These are phyloP conservation scores for Peniophora sp. DNA, from an alignment of 1,284 basidiomycete genomes.

Conservation along the genomic window DNA sequence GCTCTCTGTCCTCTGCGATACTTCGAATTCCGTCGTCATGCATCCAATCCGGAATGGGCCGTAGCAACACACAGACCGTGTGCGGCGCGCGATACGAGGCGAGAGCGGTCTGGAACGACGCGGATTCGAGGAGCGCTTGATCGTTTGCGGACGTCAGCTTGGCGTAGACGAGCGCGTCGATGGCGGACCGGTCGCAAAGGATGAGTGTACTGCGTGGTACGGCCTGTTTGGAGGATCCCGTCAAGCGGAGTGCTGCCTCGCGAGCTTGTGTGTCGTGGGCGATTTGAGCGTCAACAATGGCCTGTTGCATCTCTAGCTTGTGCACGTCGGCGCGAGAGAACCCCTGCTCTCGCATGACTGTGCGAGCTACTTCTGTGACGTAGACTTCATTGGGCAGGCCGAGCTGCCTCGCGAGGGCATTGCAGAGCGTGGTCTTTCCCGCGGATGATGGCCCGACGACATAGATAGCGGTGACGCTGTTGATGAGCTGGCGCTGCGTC, in stretches of 20 bases:
- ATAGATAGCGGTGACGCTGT: constrained; percentile 18
- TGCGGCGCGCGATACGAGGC: constrained; percentile 27
- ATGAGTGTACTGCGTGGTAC: constrained; percentile 20
- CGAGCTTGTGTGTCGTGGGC: constrained; percentile 29
- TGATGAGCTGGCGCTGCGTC: constrained; percentile 1
- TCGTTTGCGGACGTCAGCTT: constrained; percentile 34
- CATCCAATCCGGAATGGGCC: constrained; percentile 48
- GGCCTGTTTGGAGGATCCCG: not conserved
- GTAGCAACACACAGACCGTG: constrained; percentile 41
- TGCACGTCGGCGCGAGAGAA: constrained; percentile 43
- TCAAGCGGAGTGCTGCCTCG: constrained; percentile 4
- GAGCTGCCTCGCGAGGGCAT: constrained; percentile 36
- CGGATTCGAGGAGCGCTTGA: constrained; percentile 24
- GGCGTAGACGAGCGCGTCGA: constrained; percentile 58
- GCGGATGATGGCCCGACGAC: constrained; percentile 57
- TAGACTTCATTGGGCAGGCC: constrained; percentile 28
- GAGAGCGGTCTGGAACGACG: constrained; percentile 33
- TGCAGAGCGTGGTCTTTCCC: constrained; percentile 58
- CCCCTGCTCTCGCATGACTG: constrained; percentile 41
- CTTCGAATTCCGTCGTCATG: constrained; percentile 55
- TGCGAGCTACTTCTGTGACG: constrained; percentile 52
- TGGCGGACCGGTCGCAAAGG: constrained; percentile 54
- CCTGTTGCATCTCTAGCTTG: constrained; percentile 49
- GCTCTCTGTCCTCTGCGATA: constrained; percentile 35
- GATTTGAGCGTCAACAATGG: constrained; percentile 50